Evolutionary conservation across 2,329 filamentous ascomycete genomes (phyloP).

Genomic region (Beauveria sp.): DNA sequence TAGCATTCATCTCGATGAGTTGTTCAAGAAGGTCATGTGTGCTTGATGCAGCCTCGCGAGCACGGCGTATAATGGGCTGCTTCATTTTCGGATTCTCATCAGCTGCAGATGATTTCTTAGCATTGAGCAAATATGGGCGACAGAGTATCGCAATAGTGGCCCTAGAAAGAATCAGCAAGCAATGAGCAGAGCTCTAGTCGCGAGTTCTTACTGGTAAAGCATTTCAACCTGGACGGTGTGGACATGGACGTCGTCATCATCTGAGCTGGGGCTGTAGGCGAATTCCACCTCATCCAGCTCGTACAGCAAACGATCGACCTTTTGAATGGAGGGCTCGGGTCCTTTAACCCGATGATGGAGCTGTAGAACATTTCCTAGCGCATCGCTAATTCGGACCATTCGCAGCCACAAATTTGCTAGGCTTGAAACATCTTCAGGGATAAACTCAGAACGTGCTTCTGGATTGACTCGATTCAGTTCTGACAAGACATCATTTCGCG

Average conservation of each 20-base stretch:
- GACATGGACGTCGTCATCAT: background rate
- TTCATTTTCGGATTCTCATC: background rate
- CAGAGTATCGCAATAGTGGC: background rate
- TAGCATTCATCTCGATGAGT: background rate
- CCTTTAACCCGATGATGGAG: constrained; percentile 1
- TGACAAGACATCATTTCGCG: background rate
- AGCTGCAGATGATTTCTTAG: background rate
- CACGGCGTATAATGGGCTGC: background rate
- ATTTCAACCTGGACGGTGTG: background rate
- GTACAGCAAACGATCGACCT: background rate
- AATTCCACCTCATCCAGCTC: background rate
- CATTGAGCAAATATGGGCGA: background rate
- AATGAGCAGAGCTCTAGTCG: background rate
- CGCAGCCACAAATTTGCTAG: background rate
- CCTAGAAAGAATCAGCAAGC: background rate
- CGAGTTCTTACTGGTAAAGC: background rate
- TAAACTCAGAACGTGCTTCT: background rate
- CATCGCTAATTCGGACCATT: background rate
- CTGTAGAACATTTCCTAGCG: background rate
- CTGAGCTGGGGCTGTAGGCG: background rate
- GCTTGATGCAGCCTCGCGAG: constrained; percentile 3
- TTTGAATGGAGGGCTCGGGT: background rate
- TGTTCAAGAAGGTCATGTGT: background rate
- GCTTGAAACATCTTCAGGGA: background rate
- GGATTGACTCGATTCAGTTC: background rate